Percentiles rank a stretch among this genome's conserved stretches.
Conservation (phyloP, 2,329 filamentous ascomycete species). For the Penicillium digitatum region DNA sequence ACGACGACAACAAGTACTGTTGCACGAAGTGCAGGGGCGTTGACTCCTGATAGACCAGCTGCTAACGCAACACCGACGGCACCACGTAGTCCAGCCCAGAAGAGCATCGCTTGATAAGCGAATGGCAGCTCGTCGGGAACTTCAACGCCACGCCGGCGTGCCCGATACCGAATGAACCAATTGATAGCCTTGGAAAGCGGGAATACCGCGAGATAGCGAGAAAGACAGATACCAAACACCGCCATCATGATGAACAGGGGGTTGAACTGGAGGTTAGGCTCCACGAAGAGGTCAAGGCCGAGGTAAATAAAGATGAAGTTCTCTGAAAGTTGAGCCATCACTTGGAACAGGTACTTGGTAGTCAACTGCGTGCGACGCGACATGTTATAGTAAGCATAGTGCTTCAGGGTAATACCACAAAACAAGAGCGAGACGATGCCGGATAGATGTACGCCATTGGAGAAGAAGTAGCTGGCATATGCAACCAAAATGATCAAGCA, state of each 20-base stretch:
- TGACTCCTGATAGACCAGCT: slow-evolving; percentile 77
- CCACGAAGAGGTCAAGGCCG: slow-evolving; percentile 89
- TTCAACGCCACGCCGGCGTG: slow-evolving; percentile 69
- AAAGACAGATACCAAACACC: slow-evolving; percentile 83
- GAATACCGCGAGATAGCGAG: slow-evolving; percentile 91
- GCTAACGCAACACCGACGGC: slow-evolving; percentile 94
- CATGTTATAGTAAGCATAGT: slow-evolving; percentile 99
- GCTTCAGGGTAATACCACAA: slow-evolving; percentile 96
- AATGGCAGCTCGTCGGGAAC: slow-evolving; percentile 84
- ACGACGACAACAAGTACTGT: slow-evolving; percentile 98
- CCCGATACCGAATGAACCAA: slow-evolving; percentile 83
- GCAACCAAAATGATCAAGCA: slow-evolving; percentile 90
- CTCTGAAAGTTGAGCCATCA: slow-evolving; percentile 89
- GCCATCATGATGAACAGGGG: slow-evolving; percentile 93
- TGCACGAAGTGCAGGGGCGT: slow-evolving; percentile 77
- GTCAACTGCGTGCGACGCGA: slow-evolving; percentile 94
- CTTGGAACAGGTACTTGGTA: slow-evolving; percentile 95
- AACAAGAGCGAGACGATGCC: slow-evolving; percentile 95
- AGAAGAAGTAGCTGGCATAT: slow-evolving; percentile 97
- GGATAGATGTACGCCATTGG: slow-evolving; percentile 91
- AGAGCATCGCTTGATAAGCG: slow-evolving; percentile 99
- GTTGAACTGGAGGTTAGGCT: slow-evolving; percentile 82
- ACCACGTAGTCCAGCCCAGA: slow-evolving; percentile 93
- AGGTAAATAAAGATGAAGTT: slow-evolving; percentile 99
- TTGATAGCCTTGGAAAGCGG: slow-evolving; percentile 87